Conservation (phyloP, 352 stramenopile genomes). For the Phytopythium helicoides region DNA sequence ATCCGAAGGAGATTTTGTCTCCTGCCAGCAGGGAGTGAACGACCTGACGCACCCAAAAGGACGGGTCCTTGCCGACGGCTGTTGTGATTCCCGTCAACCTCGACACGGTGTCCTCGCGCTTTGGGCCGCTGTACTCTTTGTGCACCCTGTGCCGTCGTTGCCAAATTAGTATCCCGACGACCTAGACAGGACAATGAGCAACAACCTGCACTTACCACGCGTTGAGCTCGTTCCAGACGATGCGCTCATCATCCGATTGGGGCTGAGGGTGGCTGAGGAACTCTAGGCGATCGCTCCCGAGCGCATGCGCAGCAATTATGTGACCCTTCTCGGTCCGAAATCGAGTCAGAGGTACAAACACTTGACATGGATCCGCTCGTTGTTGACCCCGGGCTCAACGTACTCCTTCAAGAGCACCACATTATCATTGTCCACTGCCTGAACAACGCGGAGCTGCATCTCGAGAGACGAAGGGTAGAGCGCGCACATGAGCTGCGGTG, state of each 20-base stretch:
- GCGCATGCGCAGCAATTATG: neutral
- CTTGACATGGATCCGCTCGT: slow-evolving; percentile 4
- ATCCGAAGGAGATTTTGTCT: neutral
- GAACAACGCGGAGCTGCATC: slow-evolving; percentile 4
- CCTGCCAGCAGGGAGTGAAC: neutral
- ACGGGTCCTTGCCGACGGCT: neutral
- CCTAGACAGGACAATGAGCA: too few relatives aligned
- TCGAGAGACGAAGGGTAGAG: neutral
- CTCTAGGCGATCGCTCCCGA: neutral
- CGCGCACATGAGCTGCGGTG: neutral
- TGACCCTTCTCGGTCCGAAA: neutral
- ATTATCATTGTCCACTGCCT: neutral
- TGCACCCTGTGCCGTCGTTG: too few relatives aligned
- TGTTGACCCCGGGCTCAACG: neutral
- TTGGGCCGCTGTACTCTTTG: too few relatives aligned
- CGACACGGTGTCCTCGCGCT: too few relatives aligned
- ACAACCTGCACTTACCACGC: neutral
- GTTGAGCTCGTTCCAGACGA: slow-evolving; percentile 2
- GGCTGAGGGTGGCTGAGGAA: neutral
- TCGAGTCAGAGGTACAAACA: neutral
- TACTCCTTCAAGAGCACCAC: slow-evolving; percentile 1
- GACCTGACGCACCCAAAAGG: neutral
- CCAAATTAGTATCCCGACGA: too few relatives aligned
- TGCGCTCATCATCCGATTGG: neutral
- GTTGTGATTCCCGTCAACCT: neutral